phyloP scores from a whole-genome alignment of 2,329 filamentous ascomycete species.

The Sphaerulina populicola region DNA sequence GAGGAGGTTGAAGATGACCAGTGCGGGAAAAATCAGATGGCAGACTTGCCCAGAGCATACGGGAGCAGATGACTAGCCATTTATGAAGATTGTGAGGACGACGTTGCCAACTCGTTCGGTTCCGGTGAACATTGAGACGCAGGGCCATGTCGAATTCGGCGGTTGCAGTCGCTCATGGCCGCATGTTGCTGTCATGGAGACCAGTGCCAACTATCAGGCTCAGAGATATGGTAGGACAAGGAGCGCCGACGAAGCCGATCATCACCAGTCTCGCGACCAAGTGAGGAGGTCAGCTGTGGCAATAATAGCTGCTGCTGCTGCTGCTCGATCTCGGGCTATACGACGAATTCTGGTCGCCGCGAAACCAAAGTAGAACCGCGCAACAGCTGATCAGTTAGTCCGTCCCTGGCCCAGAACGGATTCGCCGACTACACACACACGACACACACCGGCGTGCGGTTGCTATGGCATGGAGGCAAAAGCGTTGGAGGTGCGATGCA shows the following conservation, averaged over 20 bases:
- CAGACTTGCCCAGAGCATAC: neutral
- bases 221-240: neutral
- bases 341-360: neutral
- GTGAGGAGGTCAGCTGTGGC: neutral
- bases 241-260: neutral
- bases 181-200: neutral
- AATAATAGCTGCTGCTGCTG: neutral
- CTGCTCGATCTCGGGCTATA: neutral
- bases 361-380: neutral
- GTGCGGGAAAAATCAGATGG: slow-evolving; percentile 1
- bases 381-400: neutral
- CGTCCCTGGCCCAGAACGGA: neutral
- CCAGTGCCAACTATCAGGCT: neutral
- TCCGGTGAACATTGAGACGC: neutral
- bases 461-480: neutral
- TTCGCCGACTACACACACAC: neutral
- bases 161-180: neutral
- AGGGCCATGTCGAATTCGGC: neutral
- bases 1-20: neutral
- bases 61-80: neutral
- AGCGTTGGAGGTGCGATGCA: neutral
- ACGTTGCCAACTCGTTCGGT: neutral
- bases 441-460: neutral
- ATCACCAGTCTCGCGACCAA: neutral
- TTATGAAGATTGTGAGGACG: neutral